Conservation (phyloP, 1,284 basidiomycete species). For the Agaricales sp. region DNA sequence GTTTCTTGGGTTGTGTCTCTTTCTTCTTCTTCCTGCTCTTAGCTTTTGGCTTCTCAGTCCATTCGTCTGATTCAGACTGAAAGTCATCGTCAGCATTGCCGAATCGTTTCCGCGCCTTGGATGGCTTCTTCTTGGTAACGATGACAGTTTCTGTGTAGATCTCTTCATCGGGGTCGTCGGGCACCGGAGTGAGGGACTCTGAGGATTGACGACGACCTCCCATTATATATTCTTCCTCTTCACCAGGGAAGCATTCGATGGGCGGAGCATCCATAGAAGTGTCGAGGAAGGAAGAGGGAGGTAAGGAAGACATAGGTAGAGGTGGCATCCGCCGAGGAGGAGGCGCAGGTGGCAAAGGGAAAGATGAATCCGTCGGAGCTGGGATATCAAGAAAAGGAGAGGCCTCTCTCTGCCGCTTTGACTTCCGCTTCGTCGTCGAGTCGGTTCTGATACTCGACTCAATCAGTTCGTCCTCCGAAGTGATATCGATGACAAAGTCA, state of each 20-base stretch:
- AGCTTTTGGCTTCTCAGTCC: not conserved
- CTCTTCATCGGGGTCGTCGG: no score
- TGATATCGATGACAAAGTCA: not conserved
- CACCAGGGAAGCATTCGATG: not conserved
- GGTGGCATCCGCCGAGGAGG: not conserved
- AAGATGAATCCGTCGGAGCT: not conserved
- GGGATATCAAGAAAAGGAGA: not conserved
- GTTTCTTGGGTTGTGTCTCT: conserved; percentile 1
- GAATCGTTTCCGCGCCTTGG: not conserved
- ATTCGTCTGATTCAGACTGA: not conserved
- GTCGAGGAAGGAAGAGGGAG: not conserved
- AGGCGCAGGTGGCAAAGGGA: not conserved
- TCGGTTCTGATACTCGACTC: no score
- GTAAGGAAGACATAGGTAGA: not conserved
- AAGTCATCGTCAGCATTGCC: conserved; percentile 1
- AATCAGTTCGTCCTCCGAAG: not conserved
- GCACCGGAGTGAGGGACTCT: not conserved
- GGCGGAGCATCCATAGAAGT: not conserved
- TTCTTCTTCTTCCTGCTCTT: conserved; percentile 5
- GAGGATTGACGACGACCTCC: no score
- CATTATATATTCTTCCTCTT: not conserved
- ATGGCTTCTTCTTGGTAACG: no score
- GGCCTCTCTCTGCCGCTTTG: not conserved
- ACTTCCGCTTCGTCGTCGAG: not conserved
- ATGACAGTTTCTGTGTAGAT: no score